phyloP scores from a whole-genome alignment of 257 asterid species.

The Petunia axillaris region DNA sequence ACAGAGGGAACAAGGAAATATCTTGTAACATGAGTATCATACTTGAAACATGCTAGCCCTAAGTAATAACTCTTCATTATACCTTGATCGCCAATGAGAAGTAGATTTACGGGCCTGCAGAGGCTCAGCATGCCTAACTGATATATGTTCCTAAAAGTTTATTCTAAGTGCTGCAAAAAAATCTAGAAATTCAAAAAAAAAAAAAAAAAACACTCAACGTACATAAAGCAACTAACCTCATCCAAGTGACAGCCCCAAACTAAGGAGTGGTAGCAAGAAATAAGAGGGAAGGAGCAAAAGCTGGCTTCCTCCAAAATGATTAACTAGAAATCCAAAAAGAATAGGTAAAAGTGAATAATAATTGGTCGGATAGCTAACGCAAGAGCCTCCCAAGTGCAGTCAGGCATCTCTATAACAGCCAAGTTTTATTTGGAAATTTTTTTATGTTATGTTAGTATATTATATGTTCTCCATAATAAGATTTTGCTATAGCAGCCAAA shows the following conservation, averaged over 20 bases:
- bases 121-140: background rate
- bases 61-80: background rate
- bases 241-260: background rate
- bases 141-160: background rate
- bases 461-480: no score
- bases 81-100: conserved; percentile 5
- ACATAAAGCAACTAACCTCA: background rate
- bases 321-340: background rate
- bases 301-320: conserved; percentile 7
- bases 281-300: background rate
- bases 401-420: no score
- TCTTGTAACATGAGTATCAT: background rate
- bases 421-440: no score
- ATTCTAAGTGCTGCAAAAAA: background rate
- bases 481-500: no score
- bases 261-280: background rate
- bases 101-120: background rate
- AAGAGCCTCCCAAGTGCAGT: background rate
- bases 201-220: background rate
- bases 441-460: no score
- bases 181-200: background rate
- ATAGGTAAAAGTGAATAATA: background rate
- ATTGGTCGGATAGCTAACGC: background rate
- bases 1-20: background rate
- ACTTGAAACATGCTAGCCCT: background rate